Evolutionary conservation across 2,329 filamentous ascomycete species (phyloP), one percentile per base, ranked within the genome.

Genomic region (Fusarium napiforme): DNA sequence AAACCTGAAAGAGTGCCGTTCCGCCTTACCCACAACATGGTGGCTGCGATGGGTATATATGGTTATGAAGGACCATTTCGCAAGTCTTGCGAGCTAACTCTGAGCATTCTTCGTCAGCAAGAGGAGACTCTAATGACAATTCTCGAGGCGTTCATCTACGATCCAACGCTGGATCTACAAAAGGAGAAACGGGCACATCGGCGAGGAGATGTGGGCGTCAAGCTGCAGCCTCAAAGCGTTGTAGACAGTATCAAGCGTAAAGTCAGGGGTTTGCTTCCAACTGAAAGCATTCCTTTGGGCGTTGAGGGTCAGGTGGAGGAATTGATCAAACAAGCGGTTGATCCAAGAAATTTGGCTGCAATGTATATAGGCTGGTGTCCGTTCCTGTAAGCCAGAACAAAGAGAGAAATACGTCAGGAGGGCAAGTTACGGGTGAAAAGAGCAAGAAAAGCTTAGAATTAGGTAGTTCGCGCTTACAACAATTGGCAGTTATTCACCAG

Each of bases 281-380:
- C 94, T 5, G 96, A 99, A 85, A 96, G 91, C 72, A 96, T 99
- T 62, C 96, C 96, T 47, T 85, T 99, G 71, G 95, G 95, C 34
- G 95, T 98, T 4, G 96, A 98, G 82, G 96, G 97, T 0, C 96
- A 99, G 84, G 96, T 98, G n/a, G 93, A 98, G 81, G 94, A 97
- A 82, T 83, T 99, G 82, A 96, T 99, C 76, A 90, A 92, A 80
- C 92, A 96, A 84, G 96, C 97, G 39, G 93, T 92, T 28, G 91
- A 95, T 81, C 90, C 92, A 64, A 89, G 85, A 79, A 97, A 96
- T 81, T 82, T 99, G 82, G 90, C 93, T 23, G 90, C 91, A 43
- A 99, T 99, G 97, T 99, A 98, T 83, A 97, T 98, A 83, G 96
- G 96, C 26, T 98, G 96, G 96, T 89, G 88, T 78, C 86, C 89